Evolutionary conservation across 2,329 filamentous ascomycete genomes (phyloP).

Genomic region (Epichloe sylvatica): DNA sequence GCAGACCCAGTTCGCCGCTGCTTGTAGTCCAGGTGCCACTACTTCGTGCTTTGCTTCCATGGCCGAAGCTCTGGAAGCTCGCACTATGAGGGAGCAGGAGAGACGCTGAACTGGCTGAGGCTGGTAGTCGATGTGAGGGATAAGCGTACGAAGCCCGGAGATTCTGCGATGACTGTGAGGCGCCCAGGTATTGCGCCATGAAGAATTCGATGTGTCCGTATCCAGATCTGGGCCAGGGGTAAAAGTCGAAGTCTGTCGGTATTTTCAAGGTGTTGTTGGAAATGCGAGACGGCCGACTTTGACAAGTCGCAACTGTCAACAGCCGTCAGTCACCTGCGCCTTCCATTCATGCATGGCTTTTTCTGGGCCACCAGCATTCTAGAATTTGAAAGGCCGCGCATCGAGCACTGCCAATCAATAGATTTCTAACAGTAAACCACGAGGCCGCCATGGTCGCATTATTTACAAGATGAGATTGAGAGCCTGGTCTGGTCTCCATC

Average conservation of each 20-base stretch:
- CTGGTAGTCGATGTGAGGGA: conserved; percentile 8
- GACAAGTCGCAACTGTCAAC: neutral
- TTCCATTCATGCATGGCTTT: neutral
- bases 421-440: neutral
- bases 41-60: conserved; percentile 19
- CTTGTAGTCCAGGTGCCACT: conserved; percentile 46
- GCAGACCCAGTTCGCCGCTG: conserved; percentile 33
- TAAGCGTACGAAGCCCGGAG: conserved; percentile 7
- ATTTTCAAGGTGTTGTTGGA: neutral
- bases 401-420: neutral
- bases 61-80: conserved; percentile 12
- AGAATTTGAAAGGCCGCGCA: neutral
- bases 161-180: conserved; percentile 9
- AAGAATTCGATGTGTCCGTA: neutral
- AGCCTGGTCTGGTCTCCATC: neutral
- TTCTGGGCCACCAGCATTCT: neutral
- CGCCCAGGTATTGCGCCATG: conserved; percentile 13
- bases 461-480: neutral
- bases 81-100: conserved; percentile 14
- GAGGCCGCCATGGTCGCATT: neutral
- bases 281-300: neutral
- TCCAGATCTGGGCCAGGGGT: neutral
- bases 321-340: neutral
- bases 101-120: conserved; percentile 15
- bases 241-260: neutral